phyloP scores from a whole-genome alignment of 176 grass and related monocot genomes.

The Tillandsia fasciculata region DNA sequence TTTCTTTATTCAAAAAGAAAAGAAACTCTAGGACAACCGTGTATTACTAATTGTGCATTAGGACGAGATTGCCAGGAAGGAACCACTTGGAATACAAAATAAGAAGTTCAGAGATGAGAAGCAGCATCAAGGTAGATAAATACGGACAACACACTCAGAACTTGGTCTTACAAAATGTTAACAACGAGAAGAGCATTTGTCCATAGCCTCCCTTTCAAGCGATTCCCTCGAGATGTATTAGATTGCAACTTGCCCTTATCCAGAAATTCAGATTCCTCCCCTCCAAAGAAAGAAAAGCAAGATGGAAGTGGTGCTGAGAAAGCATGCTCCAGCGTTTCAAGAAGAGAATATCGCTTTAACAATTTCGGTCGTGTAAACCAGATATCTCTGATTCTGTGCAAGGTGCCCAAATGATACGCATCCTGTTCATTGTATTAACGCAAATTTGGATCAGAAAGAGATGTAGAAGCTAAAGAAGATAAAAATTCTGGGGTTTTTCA shows the following conservation, averaged over 20 bases:
- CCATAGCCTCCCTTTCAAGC: slow-evolving; percentile 59
- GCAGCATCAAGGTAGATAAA: background rate
- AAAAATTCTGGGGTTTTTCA: background rate
- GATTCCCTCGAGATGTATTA: slow-evolving; percentile 28
- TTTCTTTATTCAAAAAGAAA: too few species aligned
- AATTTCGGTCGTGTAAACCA: slow-evolving; percentile 21
- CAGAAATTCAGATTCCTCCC: slow-evolving; percentile 32
- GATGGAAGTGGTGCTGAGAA: slow-evolving; percentile 14
- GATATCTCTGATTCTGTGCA: slow-evolving; percentile 28
- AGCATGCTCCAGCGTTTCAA: slow-evolving; percentile 26
- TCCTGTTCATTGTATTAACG: slow-evolving; percentile 17
- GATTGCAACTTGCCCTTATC: slow-evolving; percentile 20
- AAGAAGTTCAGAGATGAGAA: background rate
- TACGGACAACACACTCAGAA: background rate
- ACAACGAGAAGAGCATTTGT: slow-evolving; percentile 64
- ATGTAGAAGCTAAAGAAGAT: background rate
- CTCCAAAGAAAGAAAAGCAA: slow-evolving; percentile 37
- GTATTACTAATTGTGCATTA: too few species aligned
- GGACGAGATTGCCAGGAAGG: too few species aligned
- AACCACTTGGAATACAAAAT: too few species aligned
- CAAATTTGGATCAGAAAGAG: background rate
- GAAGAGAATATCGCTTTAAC: slow-evolving; percentile 8
- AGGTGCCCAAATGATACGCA: slow-evolving; percentile 22
- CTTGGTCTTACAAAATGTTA: slow-evolving; percentile 53
- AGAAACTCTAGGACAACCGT: too few species aligned